Percentiles rank a stretch among this genome's conserved stretches.
phyloP scores from a whole-genome alignment of 78 protist species.

The Tieghemostelium lacteum region DNA sequence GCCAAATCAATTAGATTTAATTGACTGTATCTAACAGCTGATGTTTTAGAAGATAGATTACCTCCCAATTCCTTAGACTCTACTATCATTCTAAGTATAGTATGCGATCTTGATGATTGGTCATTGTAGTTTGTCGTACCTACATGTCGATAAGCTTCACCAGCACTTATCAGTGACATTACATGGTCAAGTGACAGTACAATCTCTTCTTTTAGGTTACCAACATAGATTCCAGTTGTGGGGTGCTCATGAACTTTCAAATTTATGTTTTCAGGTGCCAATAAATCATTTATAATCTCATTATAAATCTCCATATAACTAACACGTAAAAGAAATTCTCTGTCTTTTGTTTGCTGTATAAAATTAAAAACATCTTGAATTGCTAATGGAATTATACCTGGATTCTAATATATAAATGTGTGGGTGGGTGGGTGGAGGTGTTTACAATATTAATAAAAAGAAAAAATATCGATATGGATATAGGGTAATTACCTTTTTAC shows the following conservation, averaged over 20 bases:
- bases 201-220: conserved; percentile 83
- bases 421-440: no score
- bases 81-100: conserved; percentile 88
- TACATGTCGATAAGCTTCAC: conserved; percentile 80
- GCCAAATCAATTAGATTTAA: conserved; percentile 94
- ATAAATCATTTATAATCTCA: conserved; percentile 84
- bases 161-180: conserved; percentile 51
- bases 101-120: conserved; percentile 92
- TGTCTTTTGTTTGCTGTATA: conserved; percentile 33
- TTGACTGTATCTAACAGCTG: conserved; percentile 33
- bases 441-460: no score
- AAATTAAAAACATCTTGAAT: conserved; percentile 60
- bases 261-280: conserved; percentile 41
- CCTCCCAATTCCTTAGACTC: conserved; percentile 63
- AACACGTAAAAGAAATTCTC: conserved; percentile 84
- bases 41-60: background rate
- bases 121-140: conserved; percentile 91
- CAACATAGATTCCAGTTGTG: conserved; percentile 58
- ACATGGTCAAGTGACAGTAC: conserved; percentile 84
- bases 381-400: conserved; percentile 73
- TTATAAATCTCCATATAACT: conserved; percentile 91
- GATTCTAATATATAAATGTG: no score
- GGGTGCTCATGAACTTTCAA: conserved; percentile 65
- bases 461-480: no score
- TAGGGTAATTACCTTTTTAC: no score